Evolutionary conservation across 441 rosid genomes (phyloP).

Genomic region (Daphne laureola): DNA sequence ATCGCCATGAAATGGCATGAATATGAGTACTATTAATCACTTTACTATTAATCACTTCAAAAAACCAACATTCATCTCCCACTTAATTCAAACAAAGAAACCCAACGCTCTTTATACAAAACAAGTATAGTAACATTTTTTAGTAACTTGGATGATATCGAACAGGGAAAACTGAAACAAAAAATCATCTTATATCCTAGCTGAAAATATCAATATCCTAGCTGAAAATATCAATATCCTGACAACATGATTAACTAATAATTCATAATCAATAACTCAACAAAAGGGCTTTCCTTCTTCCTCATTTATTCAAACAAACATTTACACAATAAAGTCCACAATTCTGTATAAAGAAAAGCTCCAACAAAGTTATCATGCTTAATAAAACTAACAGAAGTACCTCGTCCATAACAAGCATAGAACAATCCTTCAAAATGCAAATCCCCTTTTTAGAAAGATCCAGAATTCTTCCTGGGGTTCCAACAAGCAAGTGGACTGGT

Average conservation of each 20-base stretch:
- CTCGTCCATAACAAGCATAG: constrained; percentile 98
- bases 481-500: constrained; percentile 93
- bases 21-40: too few relatives aligned
- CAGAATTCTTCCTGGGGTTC: constrained; percentile 93
- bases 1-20: neutral
- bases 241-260: neutral
- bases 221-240: too few relatives aligned
- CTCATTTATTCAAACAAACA: neutral
- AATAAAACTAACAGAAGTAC: constrained; percentile 27
- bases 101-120: too few relatives aligned
- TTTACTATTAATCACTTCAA: too few relatives aligned
- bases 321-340: neutral
- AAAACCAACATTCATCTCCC: too few relatives aligned
- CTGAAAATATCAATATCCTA: too few relatives aligned
- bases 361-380: neutral
- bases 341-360: neutral
- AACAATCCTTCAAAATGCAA: constrained; percentile 87
- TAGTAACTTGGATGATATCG: too few relatives aligned
- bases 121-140: too few relatives aligned
- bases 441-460: constrained; percentile 93
- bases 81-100: too few relatives aligned
- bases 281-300: neutral
- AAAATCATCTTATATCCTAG: too few relatives aligned
- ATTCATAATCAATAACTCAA: neutral
- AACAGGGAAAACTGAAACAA: too few relatives aligned